Evolutionary conservation across 305 asterid species (phyloP).

Genomic region (Euphrasia arctica): DNA sequence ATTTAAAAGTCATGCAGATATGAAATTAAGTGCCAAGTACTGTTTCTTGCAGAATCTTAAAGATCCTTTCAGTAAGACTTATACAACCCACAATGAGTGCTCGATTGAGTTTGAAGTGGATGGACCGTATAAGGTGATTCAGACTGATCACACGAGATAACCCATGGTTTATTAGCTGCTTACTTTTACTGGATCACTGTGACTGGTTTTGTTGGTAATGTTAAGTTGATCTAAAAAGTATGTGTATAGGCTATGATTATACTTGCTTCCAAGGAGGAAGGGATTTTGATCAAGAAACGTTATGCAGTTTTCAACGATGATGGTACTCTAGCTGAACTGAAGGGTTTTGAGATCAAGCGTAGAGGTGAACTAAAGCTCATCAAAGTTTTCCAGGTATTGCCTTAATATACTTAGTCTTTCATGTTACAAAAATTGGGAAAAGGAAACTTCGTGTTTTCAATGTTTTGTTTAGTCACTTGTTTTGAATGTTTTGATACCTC

Average conservation of each 20-base stretch:
- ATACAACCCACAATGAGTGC: slow-evolving; percentile 91
- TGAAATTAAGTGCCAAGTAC: slow-evolving; percentile 25
- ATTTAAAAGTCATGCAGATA: slow-evolving; percentile 22
- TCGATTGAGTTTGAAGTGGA: slow-evolving; percentile 99
- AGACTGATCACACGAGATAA: slow-evolving; percentile 29
- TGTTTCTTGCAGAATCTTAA: slow-evolving; percentile 68
- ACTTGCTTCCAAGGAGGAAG: slow-evolving; percentile 99
- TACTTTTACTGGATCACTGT: slow-evolving; percentile 20
- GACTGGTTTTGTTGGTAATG: slow-evolving; percentile 30
- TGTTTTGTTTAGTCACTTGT: neutral
- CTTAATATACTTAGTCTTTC: slow-evolving; percentile 21
- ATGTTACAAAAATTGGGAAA: slow-evolving; percentile 17
- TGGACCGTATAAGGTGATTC: slow-evolving; percentile 96
- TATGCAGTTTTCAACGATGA: slow-evolving; percentile 99
- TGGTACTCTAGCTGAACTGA: slow-evolving; percentile 96
- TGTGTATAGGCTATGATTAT: slow-evolving; percentile 86
- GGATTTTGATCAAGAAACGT: slow-evolving; percentile 96
- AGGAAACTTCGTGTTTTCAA: slow-evolving; percentile 20
- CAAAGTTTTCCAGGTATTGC: slow-evolving; percentile 95
- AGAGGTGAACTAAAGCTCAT: slow-evolving; percentile 99
- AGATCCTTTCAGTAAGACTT: slow-evolving; percentile 73
- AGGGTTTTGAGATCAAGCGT: slow-evolving; percentile 99
- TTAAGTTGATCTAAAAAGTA: slow-evolving; percentile 23
- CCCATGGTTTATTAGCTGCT: neutral
- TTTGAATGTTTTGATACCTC: slow-evolving; percentile 18